Evolutionary conservation across 1,139 yeast genomes (phyloP).

Genomic region (Sugiyamaella japonica): DNA sequence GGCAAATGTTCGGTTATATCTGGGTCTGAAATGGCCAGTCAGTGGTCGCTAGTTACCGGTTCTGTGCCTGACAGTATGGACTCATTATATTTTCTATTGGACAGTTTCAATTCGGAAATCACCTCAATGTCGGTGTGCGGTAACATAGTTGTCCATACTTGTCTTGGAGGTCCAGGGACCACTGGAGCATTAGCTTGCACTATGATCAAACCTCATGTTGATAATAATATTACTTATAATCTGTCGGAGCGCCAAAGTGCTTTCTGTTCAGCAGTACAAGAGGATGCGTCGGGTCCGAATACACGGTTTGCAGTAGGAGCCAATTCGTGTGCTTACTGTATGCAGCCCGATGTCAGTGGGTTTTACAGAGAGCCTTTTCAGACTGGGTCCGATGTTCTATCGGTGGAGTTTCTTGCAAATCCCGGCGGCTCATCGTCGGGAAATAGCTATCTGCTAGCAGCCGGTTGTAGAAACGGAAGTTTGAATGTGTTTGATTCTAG

Average conservation of each 20-base stretch:
- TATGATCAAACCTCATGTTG: not conserved
- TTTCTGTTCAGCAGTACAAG: conserved; percentile 12
- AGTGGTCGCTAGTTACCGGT: not conserved
- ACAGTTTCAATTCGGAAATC: conserved; percentile 16
- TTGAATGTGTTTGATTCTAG: conserved; percentile 21
- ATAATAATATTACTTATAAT: not conserved
- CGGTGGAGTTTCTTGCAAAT: conserved; percentile 16
- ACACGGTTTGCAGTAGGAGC: conserved; percentile 13
- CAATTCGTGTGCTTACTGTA: conserved; percentile 9
- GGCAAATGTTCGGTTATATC: conserved; percentile 8
- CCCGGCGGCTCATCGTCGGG: not conserved
- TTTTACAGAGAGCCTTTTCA: conserved; percentile 13
- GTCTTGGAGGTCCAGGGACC: conserved; percentile 17
- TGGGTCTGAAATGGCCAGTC: conserved; percentile 3
- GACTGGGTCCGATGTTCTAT: conserved; percentile 22
- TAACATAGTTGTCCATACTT: conserved; percentile 17
- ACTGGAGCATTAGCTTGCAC: conserved; percentile 10
- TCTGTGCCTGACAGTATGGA: not conserved
- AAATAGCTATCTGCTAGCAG: conserved; percentile 13
- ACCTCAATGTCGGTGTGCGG: conserved; percentile 19
- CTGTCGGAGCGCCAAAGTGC: conserved; percentile 13
- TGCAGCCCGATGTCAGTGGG: conserved; percentile 13
- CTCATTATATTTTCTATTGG: not conserved
- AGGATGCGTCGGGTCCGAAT: conserved; percentile 10
- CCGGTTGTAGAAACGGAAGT: conserved; percentile 27